Evolutionary conservation across 108 stramenopile species (phyloP).

Genomic region (Skeletonema tropicum): DNA sequence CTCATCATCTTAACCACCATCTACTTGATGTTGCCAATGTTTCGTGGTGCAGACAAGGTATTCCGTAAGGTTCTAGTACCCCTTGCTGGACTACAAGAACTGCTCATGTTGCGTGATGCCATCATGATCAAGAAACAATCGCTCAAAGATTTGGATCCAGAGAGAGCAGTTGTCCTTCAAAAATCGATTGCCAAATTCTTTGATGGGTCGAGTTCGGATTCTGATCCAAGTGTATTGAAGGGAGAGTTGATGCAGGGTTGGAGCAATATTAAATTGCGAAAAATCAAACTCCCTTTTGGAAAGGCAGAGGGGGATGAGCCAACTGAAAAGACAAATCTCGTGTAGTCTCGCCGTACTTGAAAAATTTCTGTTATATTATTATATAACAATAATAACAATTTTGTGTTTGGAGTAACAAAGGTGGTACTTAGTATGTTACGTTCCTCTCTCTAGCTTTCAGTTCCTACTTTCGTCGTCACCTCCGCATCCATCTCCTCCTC

Average conservation of each 20-base stretch:
- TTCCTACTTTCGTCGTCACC: too few species aligned
- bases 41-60: conserved; percentile 63
- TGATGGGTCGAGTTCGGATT: conserved; percentile 12
- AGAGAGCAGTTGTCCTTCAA: conserved; percentile 29
- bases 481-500: not conserved
- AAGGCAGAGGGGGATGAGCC: conserved; percentile 24
- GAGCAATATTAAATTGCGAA: conserved; percentile 14
- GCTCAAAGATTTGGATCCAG: conserved; percentile 45
- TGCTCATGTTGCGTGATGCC: conserved; percentile 61
- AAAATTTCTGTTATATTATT: too few species aligned
- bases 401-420: not conserved
- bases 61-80: conserved; percentile 67
- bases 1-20: conserved; percentile 49
- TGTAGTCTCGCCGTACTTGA: too few species aligned
- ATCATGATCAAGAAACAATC: conserved; percentile 43
- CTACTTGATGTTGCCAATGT: conserved; percentile 70
- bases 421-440: not conserved
- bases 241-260: conserved; percentile 28
- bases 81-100: conserved; percentile 60
- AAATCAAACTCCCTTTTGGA: conserved; percentile 28
- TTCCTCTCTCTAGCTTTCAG: not conserved
- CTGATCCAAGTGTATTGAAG: conserved; percentile 31
- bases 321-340: conserved; percentile 23
- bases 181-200: conserved; percentile 49
- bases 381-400: too few species aligned